Conservation (phyloP, 1,284 basidiomycete genomes). For the Leccinum holopus region DNA sequence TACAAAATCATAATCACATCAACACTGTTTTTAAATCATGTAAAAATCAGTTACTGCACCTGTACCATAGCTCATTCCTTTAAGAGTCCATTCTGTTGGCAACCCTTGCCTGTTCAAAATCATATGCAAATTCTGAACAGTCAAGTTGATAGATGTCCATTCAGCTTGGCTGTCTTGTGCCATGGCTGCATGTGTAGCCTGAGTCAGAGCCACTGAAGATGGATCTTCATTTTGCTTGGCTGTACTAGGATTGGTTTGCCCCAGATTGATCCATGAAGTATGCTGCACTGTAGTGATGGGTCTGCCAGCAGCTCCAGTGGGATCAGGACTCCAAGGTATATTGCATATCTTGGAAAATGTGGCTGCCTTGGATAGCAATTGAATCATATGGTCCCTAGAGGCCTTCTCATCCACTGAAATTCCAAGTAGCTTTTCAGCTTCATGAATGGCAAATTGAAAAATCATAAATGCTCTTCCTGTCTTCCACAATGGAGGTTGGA, state of each 20-base stretch:
- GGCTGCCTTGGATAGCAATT: neutral
- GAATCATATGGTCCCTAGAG: neutral
- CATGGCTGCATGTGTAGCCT: neutral
- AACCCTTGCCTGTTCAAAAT: neutral
- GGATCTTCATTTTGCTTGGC: neutral
- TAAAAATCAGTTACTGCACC: neutral
- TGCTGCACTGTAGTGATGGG: no score
- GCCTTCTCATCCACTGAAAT: neutral
- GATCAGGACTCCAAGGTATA: neutral
- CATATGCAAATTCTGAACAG: neutral
- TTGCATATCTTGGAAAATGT: neutral
- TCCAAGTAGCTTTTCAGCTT: neutral
- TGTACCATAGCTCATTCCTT: neutral
- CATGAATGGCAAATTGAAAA: neutral
- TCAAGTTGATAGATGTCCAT: neutral
- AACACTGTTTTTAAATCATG: neutral
- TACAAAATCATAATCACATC: no score
- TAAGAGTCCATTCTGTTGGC: neutral
- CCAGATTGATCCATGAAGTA: neutral
- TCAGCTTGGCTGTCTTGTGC: neutral
- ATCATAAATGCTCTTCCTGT: neutral
- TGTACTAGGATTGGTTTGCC: neutral
- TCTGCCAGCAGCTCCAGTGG: neutral
- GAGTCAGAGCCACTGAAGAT: neutral
- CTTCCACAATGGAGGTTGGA: neutral